These are phyloP conservation scores for Trametes sp. DNA, from an alignment of 1,284 basidiomycete species.

Conservation along the genomic window DNA sequence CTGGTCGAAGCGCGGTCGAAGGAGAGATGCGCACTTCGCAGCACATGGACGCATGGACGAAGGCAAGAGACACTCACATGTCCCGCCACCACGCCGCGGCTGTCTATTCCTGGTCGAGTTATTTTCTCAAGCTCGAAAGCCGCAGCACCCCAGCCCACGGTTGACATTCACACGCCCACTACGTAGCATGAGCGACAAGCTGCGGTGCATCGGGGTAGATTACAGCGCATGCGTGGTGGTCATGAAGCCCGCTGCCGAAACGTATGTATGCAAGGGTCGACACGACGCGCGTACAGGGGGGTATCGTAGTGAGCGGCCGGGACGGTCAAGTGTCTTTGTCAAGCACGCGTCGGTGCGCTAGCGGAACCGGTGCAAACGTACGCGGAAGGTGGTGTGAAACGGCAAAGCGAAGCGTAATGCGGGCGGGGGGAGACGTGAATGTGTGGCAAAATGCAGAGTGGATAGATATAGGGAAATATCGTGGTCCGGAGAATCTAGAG, in stretches of 20 bases:
- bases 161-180: neutral
- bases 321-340: constrained; percentile 20
- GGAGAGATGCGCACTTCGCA: no score
- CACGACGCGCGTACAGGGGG: constrained; percentile 22
- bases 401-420: constrained; percentile 3
- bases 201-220: constrained; percentile 9
- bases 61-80: no score
- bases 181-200: neutral
- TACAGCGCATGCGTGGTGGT: constrained; percentile 29
- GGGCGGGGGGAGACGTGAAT: constrained; percentile 10
- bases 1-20: no score
- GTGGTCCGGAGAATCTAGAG: constrained; percentile 24
- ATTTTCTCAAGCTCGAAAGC: neutral
- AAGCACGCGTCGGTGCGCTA: neutral
- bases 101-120: neutral
- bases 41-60: no score
- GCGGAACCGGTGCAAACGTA: constrained; percentile 5
- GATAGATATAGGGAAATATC: constrained; percentile 10
- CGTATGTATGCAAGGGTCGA: constrained; percentile 26
- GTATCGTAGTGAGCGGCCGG: constrained; percentile 20
- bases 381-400: neutral
- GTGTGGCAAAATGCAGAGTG: neutral
- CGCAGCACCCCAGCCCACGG: neutral
- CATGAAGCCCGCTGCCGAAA: constrained; percentile 28
- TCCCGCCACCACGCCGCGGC: neutral